Conservation (phyloP, 768 basidiomycete species). For the Thelephora aurantiotincta region DNA sequence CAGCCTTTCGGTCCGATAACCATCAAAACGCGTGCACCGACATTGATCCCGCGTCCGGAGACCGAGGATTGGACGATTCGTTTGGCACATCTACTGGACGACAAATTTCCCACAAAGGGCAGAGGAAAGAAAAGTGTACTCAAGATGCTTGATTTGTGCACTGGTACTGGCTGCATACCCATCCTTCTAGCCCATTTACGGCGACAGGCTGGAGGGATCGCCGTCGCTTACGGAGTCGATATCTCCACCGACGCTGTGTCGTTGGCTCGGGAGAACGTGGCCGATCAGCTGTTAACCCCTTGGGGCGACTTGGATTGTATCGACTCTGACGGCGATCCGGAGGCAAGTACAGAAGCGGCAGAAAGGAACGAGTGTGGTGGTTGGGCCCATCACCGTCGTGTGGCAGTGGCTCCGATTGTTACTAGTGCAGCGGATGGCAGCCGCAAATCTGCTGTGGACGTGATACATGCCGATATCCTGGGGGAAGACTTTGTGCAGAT, state of each 20-base stretch:
- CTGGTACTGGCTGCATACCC: constrained; percentile 87
- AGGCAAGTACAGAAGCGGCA: background rate
- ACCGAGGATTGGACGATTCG: constrained; percentile 74
- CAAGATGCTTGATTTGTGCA: constrained; percentile 72
- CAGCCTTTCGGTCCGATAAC: constrained; percentile 81
- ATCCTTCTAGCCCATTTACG: constrained; percentile 56
- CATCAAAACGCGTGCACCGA: constrained; percentile 60
- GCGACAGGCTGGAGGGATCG: constrained; percentile 34
- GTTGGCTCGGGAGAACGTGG: constrained; percentile 33
- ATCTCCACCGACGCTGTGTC: constrained; percentile 43
- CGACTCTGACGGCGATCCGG: too few species aligned
- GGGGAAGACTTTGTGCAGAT: background rate
- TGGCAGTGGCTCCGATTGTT: too few species aligned
- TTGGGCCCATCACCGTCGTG: too few species aligned
- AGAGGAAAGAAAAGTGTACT: background rate
- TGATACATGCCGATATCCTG: background rate
- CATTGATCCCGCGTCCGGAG: constrained; percentile 90
- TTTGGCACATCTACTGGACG: constrained; percentile 35
- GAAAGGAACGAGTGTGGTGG: background rate
- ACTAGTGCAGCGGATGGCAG: too few species aligned
- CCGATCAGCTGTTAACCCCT: constrained; percentile 2
- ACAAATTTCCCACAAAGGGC: constrained; percentile 18
- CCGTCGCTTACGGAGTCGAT: constrained; percentile 53
- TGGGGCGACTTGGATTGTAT: background rate
- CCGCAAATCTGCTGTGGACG: constrained; percentile 11